Evolutionary conservation across 805 yeast species (phyloP).

Genomic region (Lachancea thermotolerans): DNA sequence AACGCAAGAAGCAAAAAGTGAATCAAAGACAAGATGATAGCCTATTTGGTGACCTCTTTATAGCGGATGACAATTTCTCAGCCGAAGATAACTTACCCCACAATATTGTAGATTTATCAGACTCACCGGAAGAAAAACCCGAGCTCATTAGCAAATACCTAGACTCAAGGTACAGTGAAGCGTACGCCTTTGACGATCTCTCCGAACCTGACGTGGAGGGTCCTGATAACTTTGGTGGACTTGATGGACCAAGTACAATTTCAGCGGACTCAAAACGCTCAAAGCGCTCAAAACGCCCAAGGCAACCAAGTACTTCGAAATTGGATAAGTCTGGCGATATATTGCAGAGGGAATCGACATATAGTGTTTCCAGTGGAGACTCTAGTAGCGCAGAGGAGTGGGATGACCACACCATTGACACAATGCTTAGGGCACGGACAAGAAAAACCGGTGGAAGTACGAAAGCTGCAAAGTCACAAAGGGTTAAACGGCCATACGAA

Average conservation of each 20-base stretch:
- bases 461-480: background rate
- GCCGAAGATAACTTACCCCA: background rate
- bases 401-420: conserved; percentile 10
- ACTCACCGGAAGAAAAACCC: too few relatives aligned
- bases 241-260: background rate
- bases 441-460: background rate
- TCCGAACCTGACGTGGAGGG: background rate
- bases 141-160: conserved; percentile 1
- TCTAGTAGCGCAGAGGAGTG: conserved; percentile 8
- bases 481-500: too few relatives aligned
- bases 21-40: conserved; percentile 12
- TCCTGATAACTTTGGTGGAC: background rate
- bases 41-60: conserved; percentile 20
- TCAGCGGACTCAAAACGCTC: background rate
- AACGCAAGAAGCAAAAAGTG: conserved; percentile 10
- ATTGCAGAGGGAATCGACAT: background rate
- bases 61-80: conserved; percentile 14
- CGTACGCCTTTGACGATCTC: conserved; percentile 3
- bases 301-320: background rate
- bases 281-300: background rate
- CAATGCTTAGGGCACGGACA: conserved; percentile 11
- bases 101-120: too few relatives aligned
- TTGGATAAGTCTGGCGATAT: background rate
- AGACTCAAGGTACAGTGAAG: conserved; percentile 2
- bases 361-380: background rate